Conservation (phyloP, 1,284 basidiomycete species). For the Naganishia sp. region DNA sequence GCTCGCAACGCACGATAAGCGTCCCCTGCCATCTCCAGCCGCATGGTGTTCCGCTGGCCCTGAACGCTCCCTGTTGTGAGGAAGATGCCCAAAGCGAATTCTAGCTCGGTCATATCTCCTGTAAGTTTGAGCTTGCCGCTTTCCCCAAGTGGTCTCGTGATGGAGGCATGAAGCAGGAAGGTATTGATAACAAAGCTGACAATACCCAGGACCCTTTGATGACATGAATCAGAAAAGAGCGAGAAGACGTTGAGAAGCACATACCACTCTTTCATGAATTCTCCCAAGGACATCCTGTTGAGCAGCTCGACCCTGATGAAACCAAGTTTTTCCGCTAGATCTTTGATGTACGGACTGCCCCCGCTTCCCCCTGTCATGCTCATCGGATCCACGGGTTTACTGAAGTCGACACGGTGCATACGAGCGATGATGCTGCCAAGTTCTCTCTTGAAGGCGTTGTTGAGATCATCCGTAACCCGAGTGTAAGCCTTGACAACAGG, state of each 20-base stretch:
- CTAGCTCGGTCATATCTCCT: conserved; percentile 91
- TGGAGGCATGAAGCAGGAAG: conserved; percentile 86
- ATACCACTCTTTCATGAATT: conserved; percentile 70
- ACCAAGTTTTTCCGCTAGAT: conserved; percentile 77
- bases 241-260: conserved; percentile 40
- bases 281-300: conserved; percentile 68
- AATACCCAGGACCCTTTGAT: conserved; percentile 64
- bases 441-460: conserved; percentile 74
- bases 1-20: conserved; percentile 77
- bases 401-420: conserved; percentile 79
- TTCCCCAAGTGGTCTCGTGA: conserved; percentile 82
- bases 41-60: conserved; percentile 62
- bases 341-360: conserved; percentile 78
- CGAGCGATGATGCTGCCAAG: conserved; percentile 72
- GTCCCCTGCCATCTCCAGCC: conserved; percentile 70
- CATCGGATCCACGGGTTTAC: conserved; percentile 63
- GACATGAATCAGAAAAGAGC: conserved; percentile 2
- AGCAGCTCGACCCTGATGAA: conserved; percentile 77
- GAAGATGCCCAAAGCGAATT: conserved; percentile 82
- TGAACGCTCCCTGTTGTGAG: conserved; percentile 59
- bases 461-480: conserved; percentile 67
- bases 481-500: conserved; percentile 64
- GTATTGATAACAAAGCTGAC: conserved; percentile 74
- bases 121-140: conserved; percentile 86
- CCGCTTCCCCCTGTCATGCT: conserved; percentile 62